Evolutionary conservation across 345 rosid species (phyloP), one percentile per base, ranked within the genome.

Genomic region (Erysimum cheiranthoides): DNA sequence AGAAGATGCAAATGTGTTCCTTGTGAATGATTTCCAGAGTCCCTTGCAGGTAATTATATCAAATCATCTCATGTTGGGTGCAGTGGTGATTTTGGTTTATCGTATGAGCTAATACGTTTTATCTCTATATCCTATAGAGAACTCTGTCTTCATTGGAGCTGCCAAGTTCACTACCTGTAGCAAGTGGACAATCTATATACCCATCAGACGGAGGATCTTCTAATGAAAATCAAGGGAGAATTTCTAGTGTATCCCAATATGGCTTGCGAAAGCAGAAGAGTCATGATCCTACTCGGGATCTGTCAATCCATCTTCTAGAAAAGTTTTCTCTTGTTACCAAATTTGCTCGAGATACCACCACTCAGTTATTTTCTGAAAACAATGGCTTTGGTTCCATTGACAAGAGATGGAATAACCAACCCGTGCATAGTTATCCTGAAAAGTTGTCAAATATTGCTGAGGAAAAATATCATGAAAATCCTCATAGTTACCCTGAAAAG

Each of bases 291-390:
- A 82, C 93, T 82, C 88, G 92, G 52, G 99, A 95, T 79, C 86
- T 93, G 62, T 88, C 98, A 60, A 91, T 93, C 73, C 92, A 90
- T 28, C 90, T 93, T 57, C 66, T 95, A 79, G 99, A 90, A 83
- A 95, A 90, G 78, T 95, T 92, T 73, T 95, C 99, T 72, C 90
- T 86, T 56, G 98, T 95, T 68, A 90, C 99, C 25, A 93, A 87
- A 83, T 93, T 93, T 87, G 97, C 96, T 28, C 84, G 98, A 45
- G 98, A 95, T 25, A 90, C 97, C 61, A 92, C 98, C 72, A 85
- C 96, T 27, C 99, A 90, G 73, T 79, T 93, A 31, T 91, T 95
- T 74, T 84, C 89, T 10, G 98, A 89, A 73, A 80, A 73, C 65
- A 88, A 88, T 81, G 93, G 89, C 28, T 85, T 84, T 77, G 86